These are phyloP conservation scores for Polychaeton citri DNA, from an alignment of 2,329 filamentous ascomycete genomes.

Conservation along the genomic window DNA sequence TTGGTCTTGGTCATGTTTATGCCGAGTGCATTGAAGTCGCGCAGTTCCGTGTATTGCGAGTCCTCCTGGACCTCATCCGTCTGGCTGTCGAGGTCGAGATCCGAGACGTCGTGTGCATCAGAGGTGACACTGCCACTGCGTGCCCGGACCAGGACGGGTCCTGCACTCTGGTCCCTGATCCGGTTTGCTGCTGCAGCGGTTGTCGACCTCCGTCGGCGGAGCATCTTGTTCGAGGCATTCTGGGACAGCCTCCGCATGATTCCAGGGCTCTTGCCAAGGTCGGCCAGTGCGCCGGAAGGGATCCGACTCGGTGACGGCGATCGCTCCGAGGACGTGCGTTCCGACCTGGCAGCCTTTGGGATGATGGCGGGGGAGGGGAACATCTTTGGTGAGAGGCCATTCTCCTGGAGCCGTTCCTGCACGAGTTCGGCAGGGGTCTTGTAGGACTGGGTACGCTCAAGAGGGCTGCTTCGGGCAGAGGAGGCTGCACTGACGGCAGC, in stretches of 20 bases:
- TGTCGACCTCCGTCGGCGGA: constrained; percentile 63
- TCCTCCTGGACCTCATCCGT: constrained; percentile 35
- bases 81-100: constrained; percentile 44
- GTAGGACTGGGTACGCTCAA: constrained; percentile 12
- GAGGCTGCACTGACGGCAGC: constrained; percentile 23
- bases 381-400: constrained; percentile 10
- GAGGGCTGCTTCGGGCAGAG: constrained; percentile 24
- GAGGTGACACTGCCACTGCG: constrained; percentile 77
- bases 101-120: constrained; percentile 32
- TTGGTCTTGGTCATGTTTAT: constrained; percentile 22
- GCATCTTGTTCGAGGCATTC: constrained; percentile 54
- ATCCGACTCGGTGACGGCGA: constrained; percentile 39
- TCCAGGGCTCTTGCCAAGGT: constrained; percentile 46
- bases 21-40: constrained; percentile 26
- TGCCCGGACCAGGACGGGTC: constrained; percentile 73
- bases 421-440: constrained; percentile 1
- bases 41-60: constrained; percentile 17
- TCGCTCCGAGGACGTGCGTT: constrained; percentile 30
- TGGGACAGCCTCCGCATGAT: constrained; percentile 79
- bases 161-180: constrained; percentile 75
- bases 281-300: constrained; percentile 46
- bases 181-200: constrained; percentile 45
- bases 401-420: constrained; percentile 11
- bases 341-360: constrained; percentile 11
- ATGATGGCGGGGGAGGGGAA: constrained; percentile 12